Evolutionary conservation across 192 early-diverging fungal species (phyloP).

Genomic region (Gryganskiella cystojenkinii): DNA sequence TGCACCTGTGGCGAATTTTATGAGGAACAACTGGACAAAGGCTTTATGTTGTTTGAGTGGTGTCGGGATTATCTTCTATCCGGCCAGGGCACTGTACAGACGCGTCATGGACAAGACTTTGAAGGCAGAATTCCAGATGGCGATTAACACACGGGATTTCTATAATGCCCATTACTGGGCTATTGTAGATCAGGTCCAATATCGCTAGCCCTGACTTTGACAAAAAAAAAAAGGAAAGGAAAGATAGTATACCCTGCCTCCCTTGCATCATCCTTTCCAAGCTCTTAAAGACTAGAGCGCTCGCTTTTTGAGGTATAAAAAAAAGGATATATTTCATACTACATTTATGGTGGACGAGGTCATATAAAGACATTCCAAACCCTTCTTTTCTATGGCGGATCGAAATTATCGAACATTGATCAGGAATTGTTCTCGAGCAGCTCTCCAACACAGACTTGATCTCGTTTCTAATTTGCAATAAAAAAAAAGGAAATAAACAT

Average conservation of each 20-base stretch:
- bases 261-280: no score
- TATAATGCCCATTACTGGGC: conserved; percentile 37
- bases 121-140: conserved; percentile 47
- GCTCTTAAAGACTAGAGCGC: no score
- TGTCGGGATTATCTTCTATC: conserved; percentile 49
- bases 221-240: no score
- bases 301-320: no score
- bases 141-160: conserved; percentile 45
- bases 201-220: not conserved
- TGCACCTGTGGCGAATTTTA: conserved; percentile 30
- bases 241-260: no score
- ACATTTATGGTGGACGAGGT: no score
- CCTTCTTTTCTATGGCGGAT: no score
- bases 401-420: conserved; percentile 41
- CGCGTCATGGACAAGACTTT: conserved; percentile 35
- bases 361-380: no score
- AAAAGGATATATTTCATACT: no score
- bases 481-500: conserved; percentile 1
- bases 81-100: conserved; percentile 36
- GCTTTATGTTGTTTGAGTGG: conserved; percentile 37
- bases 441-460: conserved; percentile 46
- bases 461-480: conserved; percentile 31
- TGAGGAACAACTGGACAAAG: conserved; percentile 40
- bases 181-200: conserved; percentile 46
- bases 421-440: conserved; percentile 42